Base-by-base conservation (phyloP, 495 filamentous ascomycete species). In the Amniculicola lignicola region DNA sequence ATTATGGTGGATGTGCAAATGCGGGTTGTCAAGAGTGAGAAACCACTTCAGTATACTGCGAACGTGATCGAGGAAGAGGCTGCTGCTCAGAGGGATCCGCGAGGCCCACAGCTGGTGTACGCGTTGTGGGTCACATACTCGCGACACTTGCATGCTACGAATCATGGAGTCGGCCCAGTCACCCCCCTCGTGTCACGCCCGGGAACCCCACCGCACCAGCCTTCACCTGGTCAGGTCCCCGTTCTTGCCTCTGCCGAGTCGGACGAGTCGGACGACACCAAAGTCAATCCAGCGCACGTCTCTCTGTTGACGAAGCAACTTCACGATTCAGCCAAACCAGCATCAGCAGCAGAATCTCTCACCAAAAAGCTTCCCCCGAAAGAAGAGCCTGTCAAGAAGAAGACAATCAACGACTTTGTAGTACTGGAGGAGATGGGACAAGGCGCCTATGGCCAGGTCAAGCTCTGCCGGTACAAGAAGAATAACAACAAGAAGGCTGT, bases 381-480 rank as follows among this genome's bases (percentile, higher is more conserved):
- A 27, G 39, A 38, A 16, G 31, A 51, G 12, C 57, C 49, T 4
- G 41, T 61, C 31, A 73, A 73, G 19, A 95, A 91, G 68, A 90
- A 92, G 69, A 83, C 81, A 0, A 97, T 99, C 47, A 74, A 83
- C 39, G 90, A 96, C 70, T 99, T 95, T 70, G 78, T 82, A 25
- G 90, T 97, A 57, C 78, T 99, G 3, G 93, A 99, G 70, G 93
- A 99, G 49, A 96, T 99, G 92, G 93, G 93, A 4, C 90, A 96
- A 71, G 93, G 93, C 39, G 94, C 93, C 1, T 99, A 97, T 65
- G 93, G 93, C 4, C 90, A 97, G 70, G 93, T 99, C 44, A 99
- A 99, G 69, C 75, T 97, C 31, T 91, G 87, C n/a, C 82, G 91
- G 9, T 86, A 94, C 70, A 90, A 91, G 73, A 85, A 83, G 67